Evolutionary conservation across 1,284 basidiomycete species (phyloP), one percentile per base, ranked within the genome.

Genomic region (Microbotryum lychnidis-dioicae): DNA sequence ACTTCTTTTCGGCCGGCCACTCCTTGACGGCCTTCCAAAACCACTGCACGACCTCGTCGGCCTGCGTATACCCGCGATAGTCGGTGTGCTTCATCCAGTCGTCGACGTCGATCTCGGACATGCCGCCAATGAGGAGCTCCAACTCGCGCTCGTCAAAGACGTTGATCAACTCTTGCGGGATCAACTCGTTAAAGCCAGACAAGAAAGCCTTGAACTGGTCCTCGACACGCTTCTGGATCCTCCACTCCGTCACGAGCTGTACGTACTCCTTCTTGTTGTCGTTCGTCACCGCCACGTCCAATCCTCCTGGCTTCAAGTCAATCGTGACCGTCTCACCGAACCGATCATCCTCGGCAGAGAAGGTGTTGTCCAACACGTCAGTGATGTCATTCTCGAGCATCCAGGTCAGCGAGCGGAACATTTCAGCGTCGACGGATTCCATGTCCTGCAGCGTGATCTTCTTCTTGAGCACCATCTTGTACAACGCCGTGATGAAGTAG

Each of bases 251-350:
- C 60, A 97, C 87, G 37, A 84, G 81, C 76, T 97, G 91, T 61
- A 98, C 92, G 72, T 98, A 99, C 71, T 98, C 96, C 79, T 89
- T 91, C 84, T 99, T 99, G 83, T 98, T 99, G 58, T 89, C 88
- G 76, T 99, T 88, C 0, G 91, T 97, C 42, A 99, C 92, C 4
- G 86, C 79, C 37, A 94, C 79, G 60, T 91, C 83, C 64, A 82
- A 85, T 42, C 96, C 96, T 53, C 84, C 86, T 20, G 89, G 83
- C 79, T 87, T 93, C 72, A 99, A 83, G 62, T 97, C 91, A 65
- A 97, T 85, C 10, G 89, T 92, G 50, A 97, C 87, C 70, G 93
- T 83, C 78, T 97, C 93, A 65, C 96, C 96, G 73, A 99, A 99
- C 67, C 91, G 89, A 73, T 98, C 94, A 74, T 97, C 94, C 27